phyloP scores from a whole-genome alignment of 352 stramenopile species.

The Ochromonadaceae sp. region DNA sequence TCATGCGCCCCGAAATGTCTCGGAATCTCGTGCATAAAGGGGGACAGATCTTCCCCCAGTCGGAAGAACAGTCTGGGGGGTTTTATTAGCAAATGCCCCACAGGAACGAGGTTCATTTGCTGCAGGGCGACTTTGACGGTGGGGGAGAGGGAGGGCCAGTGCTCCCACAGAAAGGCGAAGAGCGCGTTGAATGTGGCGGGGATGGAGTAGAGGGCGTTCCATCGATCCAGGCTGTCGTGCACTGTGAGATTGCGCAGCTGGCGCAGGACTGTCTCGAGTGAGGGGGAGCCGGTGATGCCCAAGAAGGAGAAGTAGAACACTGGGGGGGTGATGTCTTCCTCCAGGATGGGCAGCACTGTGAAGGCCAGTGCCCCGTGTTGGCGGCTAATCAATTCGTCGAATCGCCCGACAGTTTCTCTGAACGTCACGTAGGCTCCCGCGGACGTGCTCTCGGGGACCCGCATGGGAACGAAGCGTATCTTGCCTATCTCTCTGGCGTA shows the following conservation, averaged over 20 bases:
- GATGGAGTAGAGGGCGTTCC: not conserved
- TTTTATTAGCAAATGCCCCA: not conserved
- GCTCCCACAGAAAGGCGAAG: not conserved
- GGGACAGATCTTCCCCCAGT: not conserved
- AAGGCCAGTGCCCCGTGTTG: not conserved
- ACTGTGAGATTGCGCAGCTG: not conserved
- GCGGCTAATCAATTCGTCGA: not conserved
- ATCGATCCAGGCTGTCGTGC: not conserved
- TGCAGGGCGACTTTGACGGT: not conserved
- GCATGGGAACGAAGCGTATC: not conserved
- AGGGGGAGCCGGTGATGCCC: not conserved
- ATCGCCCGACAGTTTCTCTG: not conserved
- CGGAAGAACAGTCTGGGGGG: not conserved
- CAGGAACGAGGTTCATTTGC: not conserved
- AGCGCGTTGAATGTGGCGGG: not conserved
- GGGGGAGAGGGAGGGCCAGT: not conserved
- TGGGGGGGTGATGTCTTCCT: constrained; percentile 8
- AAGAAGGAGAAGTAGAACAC: not conserved
- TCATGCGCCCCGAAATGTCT: not conserved
- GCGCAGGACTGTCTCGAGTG: not conserved
- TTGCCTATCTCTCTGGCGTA: not conserved
- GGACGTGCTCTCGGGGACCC: not conserved
- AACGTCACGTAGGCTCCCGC: not conserved
- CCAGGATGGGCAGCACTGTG: constrained; percentile 1
- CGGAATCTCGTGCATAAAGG: constrained; percentile 15